Conservation (phyloP, 176 grass and related monocot species). For the Musa schizocarpa region DNA sequence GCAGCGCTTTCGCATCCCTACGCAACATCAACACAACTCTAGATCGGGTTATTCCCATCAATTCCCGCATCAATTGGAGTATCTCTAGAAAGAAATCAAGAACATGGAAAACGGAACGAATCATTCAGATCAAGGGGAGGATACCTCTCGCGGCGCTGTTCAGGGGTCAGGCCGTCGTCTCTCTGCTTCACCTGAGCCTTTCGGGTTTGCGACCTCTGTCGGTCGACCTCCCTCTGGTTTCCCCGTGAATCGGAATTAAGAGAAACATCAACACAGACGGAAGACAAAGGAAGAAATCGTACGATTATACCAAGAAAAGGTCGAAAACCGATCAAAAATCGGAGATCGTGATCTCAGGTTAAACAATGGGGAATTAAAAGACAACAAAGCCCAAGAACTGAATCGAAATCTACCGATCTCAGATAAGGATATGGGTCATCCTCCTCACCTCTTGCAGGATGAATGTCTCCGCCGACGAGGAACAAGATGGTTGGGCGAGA, state of each 20-base stretch:
- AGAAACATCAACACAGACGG: slow-evolving; percentile 11
- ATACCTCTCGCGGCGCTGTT: slow-evolving; percentile 45
- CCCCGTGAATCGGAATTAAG: slow-evolving; percentile 43
- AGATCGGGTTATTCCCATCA: background rate
- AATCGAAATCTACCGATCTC: background rate
- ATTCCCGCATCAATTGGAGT: background rate
- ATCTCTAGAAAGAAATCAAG: no score
- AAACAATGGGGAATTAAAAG: background rate
- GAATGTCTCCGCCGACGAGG: no score
- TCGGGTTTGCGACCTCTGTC: slow-evolving; percentile 59
- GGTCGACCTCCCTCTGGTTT: slow-evolving; percentile 71
- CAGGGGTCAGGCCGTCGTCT: slow-evolving; percentile 54
- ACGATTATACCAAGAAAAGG: background rate
- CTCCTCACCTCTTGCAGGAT: background rate
- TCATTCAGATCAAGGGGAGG: background rate
- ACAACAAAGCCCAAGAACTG: background rate
- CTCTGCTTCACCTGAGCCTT: slow-evolving; percentile 29
- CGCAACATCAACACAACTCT: slow-evolving; percentile 2
- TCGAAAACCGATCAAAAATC: background rate
- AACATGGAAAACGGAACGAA: slow-evolving; percentile 6
- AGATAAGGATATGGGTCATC: background rate
- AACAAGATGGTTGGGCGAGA: no score
- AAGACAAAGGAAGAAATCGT: background rate
- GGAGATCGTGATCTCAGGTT: background rate
- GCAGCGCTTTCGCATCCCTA: slow-evolving; percentile 79